phyloP scores from a whole-genome alignment of 148 eudicot species.

The Vaccinium vitisidaea region DNA sequence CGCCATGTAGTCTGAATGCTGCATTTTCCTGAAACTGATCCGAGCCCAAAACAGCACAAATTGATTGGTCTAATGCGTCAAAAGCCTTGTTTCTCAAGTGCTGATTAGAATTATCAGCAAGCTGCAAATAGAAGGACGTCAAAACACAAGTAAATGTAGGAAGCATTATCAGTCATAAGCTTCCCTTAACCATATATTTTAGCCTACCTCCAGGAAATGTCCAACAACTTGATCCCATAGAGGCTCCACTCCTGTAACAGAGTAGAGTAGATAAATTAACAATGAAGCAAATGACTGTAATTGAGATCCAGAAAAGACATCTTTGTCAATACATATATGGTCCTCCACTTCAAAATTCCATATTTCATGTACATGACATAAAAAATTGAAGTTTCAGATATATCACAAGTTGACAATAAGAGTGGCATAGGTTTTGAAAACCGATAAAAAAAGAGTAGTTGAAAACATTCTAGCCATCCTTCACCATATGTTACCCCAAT shows the following conservation, averaged over 20 bases:
- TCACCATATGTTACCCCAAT: not conserved
- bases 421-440: not conserved
- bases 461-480: not conserved
- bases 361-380: not conserved
- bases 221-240: slow-evolving; percentile 83
- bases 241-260: slow-evolving; percentile 83
- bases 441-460: not conserved
- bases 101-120: slow-evolving; percentile 72
- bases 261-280: slow-evolving; percentile 12
- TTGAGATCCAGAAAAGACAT: slow-evolving; percentile 5
- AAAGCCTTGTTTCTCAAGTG: slow-evolving; percentile 73
- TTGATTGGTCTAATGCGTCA: slow-evolving; percentile 88
- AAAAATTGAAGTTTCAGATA: not conserved
- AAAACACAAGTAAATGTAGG: slow-evolving; percentile 6
- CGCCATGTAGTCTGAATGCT: slow-evolving; percentile 35
- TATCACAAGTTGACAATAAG: not conserved
- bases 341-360: not conserved
- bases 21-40: slow-evolving; percentile 62
- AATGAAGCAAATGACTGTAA: not conserved
- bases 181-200: not conserved
- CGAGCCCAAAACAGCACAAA: slow-evolving; percentile 91
- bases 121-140: slow-evolving; percentile 48
- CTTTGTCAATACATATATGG: not conserved
- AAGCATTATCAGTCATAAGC: not conserved
- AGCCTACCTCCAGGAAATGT: slow-evolving; percentile 86